A percentile compares a stretch with the other conserved stretches of the same genome.
These are phyloP conservation scores for Teratosphaeria pseudoeucalypti DNA, from an alignment of 2,329 filamentous ascomycete species.

Conservation along the genomic window DNA sequence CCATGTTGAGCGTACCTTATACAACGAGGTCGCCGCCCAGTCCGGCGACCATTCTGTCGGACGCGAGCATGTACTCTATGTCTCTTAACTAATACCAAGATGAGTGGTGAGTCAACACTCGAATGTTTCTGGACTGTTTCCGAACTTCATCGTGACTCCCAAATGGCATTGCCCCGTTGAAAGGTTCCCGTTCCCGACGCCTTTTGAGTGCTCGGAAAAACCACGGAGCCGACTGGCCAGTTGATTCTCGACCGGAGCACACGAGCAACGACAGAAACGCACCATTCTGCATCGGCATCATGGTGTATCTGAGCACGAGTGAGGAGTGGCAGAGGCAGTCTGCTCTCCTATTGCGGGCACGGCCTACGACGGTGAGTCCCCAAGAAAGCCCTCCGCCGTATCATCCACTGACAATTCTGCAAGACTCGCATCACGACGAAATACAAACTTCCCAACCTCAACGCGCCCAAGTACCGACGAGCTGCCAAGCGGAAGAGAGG, in stretches of 20 bases:
- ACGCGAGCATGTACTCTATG: no score
- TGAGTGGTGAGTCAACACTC: neutral
- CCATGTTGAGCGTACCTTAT: neutral
- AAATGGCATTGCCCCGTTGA: neutral
- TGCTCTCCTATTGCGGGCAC: conserved; percentile 70
- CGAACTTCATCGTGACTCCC: neutral
- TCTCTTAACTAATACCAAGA: neutral
- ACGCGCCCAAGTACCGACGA: conserved; percentile 22
- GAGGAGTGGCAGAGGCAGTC: conserved; percentile 91
- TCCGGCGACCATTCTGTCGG: no score
- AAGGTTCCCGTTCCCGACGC: neutral
- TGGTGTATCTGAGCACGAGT: conserved; percentile 73
- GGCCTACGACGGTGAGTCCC: conserved; percentile 64
- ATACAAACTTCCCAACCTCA: conserved; percentile 56
- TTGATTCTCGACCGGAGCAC: neutral
- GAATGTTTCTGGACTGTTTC: neutral
- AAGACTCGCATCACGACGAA: conserved; percentile 87
- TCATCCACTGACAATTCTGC: conserved; percentile 1
- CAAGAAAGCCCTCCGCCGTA: conserved; percentile 2
- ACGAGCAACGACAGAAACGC: neutral
- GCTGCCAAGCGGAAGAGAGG: conserved; percentile 17
- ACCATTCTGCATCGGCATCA: conserved; percentile 26
- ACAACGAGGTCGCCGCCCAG: no score
- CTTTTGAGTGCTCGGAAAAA: neutral
- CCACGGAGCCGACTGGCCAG: neutral